Evolutionary conservation across 2,329 filamentous ascomycete genomes (phyloP).

Genomic region (Clonostachys rosea): DNA sequence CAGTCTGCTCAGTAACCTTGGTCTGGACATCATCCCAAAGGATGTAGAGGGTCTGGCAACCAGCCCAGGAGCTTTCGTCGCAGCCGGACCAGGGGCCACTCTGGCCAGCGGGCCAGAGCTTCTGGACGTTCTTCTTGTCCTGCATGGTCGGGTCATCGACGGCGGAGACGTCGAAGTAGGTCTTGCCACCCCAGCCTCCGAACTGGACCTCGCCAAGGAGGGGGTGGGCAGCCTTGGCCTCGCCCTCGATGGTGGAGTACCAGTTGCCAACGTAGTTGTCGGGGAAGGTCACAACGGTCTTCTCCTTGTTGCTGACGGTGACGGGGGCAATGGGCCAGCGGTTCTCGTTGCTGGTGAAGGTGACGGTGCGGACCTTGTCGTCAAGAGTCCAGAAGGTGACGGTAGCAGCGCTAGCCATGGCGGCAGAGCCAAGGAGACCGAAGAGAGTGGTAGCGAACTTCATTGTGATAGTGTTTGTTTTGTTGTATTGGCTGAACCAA

Average conservation of each 20-base stretch:
- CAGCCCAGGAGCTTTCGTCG: slow-evolving; percentile 31
- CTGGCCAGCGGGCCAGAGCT: slow-evolving; percentile 39
- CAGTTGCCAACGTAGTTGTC: slow-evolving; percentile 43
- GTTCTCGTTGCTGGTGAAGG: slow-evolving; percentile 42
- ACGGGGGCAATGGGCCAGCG: slow-evolving; percentile 26
- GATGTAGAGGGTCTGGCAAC: slow-evolving; percentile 49
- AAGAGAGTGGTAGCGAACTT: slow-evolving; percentile 43
- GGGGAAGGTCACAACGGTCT: slow-evolving; percentile 36
- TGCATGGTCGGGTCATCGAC: slow-evolving; percentile 39
- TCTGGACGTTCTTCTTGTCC: slow-evolving; percentile 47
- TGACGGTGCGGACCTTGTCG: slow-evolving; percentile 37
- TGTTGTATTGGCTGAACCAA: slow-evolving; percentile 5
- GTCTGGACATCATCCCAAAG: slow-evolving; percentile 50
- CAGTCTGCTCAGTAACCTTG: slow-evolving; percentile 39
- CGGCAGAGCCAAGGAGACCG: slow-evolving; percentile 34
- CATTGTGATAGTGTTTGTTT: slow-evolving; percentile 37
- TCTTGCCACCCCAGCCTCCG: slow-evolving; percentile 39
- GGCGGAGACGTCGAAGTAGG: slow-evolving; percentile 55
- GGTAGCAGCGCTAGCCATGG: slow-evolving; percentile 37
- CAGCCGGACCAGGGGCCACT: slow-evolving; percentile 43
- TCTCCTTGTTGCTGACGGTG: slow-evolving; percentile 27
- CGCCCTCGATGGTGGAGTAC: slow-evolving; percentile 41
- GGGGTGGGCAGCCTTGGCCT: slow-evolving; percentile 29
- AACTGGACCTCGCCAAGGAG: slow-evolving; percentile 50
- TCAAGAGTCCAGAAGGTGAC: slow-evolving; percentile 59